Percentiles rank a stretch among this genome's conserved stretches.
phyloP scores from a whole-genome alignment of 2,329 filamentous ascomycete species.

The Colletotrichum sublineola region DNA sequence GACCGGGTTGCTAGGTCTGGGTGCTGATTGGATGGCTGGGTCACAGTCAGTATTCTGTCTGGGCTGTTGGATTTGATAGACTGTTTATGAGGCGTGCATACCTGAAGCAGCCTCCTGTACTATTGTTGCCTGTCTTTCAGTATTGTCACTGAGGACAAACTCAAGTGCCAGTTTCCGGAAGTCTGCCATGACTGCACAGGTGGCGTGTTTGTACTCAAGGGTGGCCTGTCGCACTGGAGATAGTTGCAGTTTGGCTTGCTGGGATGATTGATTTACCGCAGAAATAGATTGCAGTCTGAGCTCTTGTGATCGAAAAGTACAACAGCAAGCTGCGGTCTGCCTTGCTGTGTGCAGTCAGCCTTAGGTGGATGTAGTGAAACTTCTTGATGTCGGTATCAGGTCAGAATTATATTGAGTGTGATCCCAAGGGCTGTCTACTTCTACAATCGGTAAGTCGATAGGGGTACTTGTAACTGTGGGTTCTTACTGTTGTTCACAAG shows the following conservation, averaged over 20 bases:
- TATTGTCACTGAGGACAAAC: constrained; percentile 66
- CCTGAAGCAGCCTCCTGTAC: constrained; percentile 61
- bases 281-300: not conserved
- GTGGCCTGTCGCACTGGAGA: not conserved
- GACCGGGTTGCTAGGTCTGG: constrained; percentile 60
- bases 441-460: not conserved
- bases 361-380: not conserved
- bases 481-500: not conserved
- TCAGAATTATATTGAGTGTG: not conserved
- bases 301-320: not conserved
- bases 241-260: not conserved
- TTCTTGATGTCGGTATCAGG: not conserved
- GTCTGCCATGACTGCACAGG: constrained; percentile 58
- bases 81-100: constrained; percentile 42
- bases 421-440: not conserved
- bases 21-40: constrained; percentile 60
- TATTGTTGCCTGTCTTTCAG: constrained; percentile 55
- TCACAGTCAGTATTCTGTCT: constrained; percentile 26
- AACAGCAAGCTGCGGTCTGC: not conserved
- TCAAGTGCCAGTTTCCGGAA: constrained; percentile 67
- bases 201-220: not conserved
- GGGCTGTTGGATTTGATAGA: not conserved
- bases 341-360: not conserved
- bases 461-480: not conserved
- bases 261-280: not conserved